These are phyloP conservation scores for Podosphaera aphanis DNA, from an alignment of 2,329 filamentous ascomycete species.

Conservation along the genomic window DNA sequence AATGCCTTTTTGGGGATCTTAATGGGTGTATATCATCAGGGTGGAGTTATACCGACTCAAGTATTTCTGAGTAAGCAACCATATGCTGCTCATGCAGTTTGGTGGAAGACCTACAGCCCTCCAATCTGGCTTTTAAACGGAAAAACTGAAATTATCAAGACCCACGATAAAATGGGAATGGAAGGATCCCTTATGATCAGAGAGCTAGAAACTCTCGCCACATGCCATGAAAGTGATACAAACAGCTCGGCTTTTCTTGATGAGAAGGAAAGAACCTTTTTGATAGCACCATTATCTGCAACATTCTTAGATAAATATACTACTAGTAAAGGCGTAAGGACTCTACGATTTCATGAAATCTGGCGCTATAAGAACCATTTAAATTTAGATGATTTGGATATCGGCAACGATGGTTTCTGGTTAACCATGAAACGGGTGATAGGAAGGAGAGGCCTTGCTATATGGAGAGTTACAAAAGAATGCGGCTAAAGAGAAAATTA, in stretches of 20 bases:
- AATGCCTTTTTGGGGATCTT: slow-evolving; percentile 43
- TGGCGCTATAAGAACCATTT: slow-evolving; percentile 47
- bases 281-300: slow-evolving; percentile 52
- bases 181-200: slow-evolving; percentile 34
- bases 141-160: slow-evolving; percentile 47
- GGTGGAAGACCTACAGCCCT: slow-evolving; percentile 75
- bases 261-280: slow-evolving; percentile 39
- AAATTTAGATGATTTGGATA: slow-evolving; percentile 61
- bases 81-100: slow-evolving; percentile 41
- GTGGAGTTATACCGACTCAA: slow-evolving; percentile 52
- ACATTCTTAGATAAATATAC: slow-evolving; percentile 43
- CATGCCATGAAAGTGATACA: slow-evolving; percentile 28
- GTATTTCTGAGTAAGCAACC: slow-evolving; percentile 45
- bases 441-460: slow-evolving; percentile 34
- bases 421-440: slow-evolving; percentile 44
- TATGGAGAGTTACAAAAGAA: slow-evolving; percentile 35
- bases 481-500: slow-evolving; percentile 5
- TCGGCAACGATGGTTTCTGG: slow-evolving; percentile 54
- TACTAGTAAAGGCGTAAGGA: slow-evolving; percentile 19
- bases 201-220: slow-evolving; percentile 33
- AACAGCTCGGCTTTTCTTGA: slow-evolving; percentile 25
- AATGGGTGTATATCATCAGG: slow-evolving; percentile 68
- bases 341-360: slow-evolving; percentile 41
- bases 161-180: slow-evolving; percentile 52
- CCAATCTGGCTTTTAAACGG: slow-evolving; percentile 60